Evolutionary conservation across 164 flowering plant genomes (phyloP).

Genomic region (Saururus chinensis): DNA sequence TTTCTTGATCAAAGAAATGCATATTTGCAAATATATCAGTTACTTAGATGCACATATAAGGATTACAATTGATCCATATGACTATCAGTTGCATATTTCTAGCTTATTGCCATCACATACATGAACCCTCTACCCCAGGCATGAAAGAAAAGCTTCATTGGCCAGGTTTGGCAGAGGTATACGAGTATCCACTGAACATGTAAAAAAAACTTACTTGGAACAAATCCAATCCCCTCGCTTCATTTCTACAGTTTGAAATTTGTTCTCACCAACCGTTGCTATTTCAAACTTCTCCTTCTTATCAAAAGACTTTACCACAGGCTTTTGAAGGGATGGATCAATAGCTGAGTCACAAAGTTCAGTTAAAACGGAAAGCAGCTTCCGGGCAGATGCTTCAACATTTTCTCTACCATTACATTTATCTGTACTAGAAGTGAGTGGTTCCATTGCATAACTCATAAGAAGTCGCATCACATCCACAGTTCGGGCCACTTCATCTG

Average conservation of each 20-base stretch:
- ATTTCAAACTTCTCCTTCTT: constrained; percentile 18
- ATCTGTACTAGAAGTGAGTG: constrained; percentile 21
- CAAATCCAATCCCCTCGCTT: constrained; percentile 87
- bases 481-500: constrained; percentile 59
- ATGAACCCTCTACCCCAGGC: no score
- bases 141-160: neutral
- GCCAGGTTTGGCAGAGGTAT: neutral
- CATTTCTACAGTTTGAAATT: constrained; percentile 38
- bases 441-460: constrained; percentile 62
- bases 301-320: constrained; percentile 20
- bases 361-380: constrained; percentile 54
- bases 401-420: constrained; percentile 40
- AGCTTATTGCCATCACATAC: neutral
- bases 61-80: no score
- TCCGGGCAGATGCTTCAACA: constrained; percentile 53
- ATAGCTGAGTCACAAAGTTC: constrained; percentile 48
- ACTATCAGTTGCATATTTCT: no score
- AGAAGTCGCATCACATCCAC: constrained; percentile 80
- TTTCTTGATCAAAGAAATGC: no score
- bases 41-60: no score
- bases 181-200: neutral
- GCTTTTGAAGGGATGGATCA: constrained; percentile 43
- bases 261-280: constrained; percentile 5
- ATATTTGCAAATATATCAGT: no score
- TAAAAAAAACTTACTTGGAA: constrained; percentile 40